phyloP scores from a whole-genome alignment of 768 basidiomycete species.

The Lactifluus rugatus region DNA sequence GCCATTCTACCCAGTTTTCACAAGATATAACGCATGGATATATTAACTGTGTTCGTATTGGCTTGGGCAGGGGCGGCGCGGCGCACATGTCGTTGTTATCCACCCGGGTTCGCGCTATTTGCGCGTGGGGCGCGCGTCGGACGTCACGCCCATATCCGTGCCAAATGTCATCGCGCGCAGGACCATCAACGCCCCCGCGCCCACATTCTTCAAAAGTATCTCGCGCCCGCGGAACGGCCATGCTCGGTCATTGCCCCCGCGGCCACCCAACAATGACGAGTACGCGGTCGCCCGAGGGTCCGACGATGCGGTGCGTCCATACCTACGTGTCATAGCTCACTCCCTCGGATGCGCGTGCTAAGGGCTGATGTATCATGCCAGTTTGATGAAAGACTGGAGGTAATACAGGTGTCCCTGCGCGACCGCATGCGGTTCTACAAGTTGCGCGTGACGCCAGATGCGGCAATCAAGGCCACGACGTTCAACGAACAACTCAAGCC shows the following conservation, averaged over 20 bases:
- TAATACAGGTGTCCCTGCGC: conserved; percentile 60
- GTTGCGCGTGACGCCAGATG: conserved; percentile 62
- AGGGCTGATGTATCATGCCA: conserved; percentile 22
- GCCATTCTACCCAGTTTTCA: not conserved
- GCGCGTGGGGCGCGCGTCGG: conserved; percentile 67
- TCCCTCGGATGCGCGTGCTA: not conserved
- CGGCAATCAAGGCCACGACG: conserved; percentile 55
- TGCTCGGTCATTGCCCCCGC: conserved; percentile 20
- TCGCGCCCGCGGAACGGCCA: conserved; percentile 42
- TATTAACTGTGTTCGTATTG: conserved; percentile 13
- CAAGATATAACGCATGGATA: not conserved
- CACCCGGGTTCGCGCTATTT: conserved; percentile 70
- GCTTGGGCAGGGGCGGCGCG: conserved; percentile 43
- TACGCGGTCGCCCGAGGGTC: conserved; percentile 37
- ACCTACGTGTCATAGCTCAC: not conserved
- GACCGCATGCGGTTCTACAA: conserved; percentile 85
- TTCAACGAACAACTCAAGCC: conserved; percentile 81
- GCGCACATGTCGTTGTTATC: conserved; percentile 68
- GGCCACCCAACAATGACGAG: conserved; percentile 36
- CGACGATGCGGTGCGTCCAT: conserved; percentile 52
- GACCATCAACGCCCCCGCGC: conserved; percentile 36
- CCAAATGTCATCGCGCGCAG: conserved; percentile 69
- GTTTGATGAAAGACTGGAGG: conserved; percentile 71
- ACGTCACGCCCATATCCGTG: conserved; percentile 59
- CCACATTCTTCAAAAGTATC: conserved; percentile 41